Percentiles rank a stretch among this genome's conserved stretches.
phyloP scores from a whole-genome alignment of 371 early-diverging fungal genomes.

The Haplosporangium sp. region DNA sequence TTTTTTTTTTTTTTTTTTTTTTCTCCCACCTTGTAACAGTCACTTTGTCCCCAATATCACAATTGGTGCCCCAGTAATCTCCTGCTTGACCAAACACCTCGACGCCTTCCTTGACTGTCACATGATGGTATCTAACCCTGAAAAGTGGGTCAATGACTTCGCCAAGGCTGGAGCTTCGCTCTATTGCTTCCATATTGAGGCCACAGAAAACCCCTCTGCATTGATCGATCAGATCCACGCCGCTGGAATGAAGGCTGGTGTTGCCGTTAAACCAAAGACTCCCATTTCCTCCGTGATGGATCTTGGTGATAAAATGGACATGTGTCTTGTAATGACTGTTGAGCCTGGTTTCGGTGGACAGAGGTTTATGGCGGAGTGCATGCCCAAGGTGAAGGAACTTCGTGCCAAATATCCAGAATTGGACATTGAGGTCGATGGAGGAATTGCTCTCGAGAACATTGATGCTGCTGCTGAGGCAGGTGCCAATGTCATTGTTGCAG shows the following conservation, averaged over 20 bases:
- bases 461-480: slow-evolving; percentile 90
- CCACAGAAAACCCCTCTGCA: slow-evolving; percentile 79
- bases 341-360: slow-evolving; percentile 99
- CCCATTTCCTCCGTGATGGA: slow-evolving; percentile 80
- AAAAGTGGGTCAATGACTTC: slow-evolving; percentile 95
- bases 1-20: slow-evolving; percentile 2
- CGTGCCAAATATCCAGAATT: slow-evolving; percentile 86
- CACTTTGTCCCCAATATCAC: slow-evolving; percentile 99
- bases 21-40: slow-evolving; percentile 58
- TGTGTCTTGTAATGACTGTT: slow-evolving; percentile 98
- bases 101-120: slow-evolving; percentile 97
- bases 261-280: slow-evolving; percentile 95
- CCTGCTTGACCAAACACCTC: slow-evolving; percentile 88
- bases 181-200: slow-evolving; percentile 96
- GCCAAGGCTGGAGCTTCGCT: slow-evolving; percentile 93
- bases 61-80: slow-evolving; percentile 94
- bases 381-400: slow-evolving; percentile 85
- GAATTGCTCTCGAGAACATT: slow-evolving; percentile 90
- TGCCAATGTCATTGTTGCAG: slow-evolving; percentile 99
- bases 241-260: slow-evolving; percentile 93
- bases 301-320: slow-evolving; percentile 81
- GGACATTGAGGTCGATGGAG: slow-evolving; percentile 99
- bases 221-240: slow-evolving; percentile 85
- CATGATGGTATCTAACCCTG: slow-evolving; percentile 97
- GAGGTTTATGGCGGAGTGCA: slow-evolving; percentile 87